Percentiles rank a stretch among this genome's conserved stretches.
Conservation (phyloP, 2,329 filamentous ascomycete species). For the Ploettnerulaceae sp. region DNA sequence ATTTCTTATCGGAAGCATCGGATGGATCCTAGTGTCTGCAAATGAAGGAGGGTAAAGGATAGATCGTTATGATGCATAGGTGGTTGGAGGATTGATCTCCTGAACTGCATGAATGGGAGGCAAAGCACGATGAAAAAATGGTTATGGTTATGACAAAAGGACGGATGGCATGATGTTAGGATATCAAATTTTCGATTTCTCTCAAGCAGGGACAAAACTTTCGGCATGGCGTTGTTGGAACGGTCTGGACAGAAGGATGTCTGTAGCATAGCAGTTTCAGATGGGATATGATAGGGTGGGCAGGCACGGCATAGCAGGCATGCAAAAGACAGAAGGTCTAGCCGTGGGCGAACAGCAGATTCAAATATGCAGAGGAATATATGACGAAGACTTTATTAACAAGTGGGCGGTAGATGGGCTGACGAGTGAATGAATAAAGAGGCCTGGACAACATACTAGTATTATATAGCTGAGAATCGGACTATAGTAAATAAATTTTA, state of each 20-base stretch:
- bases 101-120: neutral
- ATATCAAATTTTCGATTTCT: neutral
- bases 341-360: neutral
- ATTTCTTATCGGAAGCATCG: constrained; percentile 9
- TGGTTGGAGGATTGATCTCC: neutral
- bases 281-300: too few species aligned
- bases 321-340: constrained; percentile 1
- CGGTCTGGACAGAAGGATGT: neutral
- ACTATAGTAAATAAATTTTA: constrained; percentile 3
- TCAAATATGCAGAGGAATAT: neutral
- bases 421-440: neutral
- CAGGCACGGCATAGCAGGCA: neutral
- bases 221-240: constrained; percentile 9
- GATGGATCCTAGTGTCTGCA: neutral
- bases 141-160: neutral
- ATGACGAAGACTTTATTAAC: neutral
- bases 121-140: neutral
- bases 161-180: neutral
- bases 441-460: neutral
- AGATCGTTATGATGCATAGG: neutral
- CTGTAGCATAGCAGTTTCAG: constrained; percentile 10
- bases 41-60: neutral
- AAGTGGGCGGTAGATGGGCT: neutral
- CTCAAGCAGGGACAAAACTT: neutral
- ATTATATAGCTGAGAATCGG: constrained; percentile 4